Evolutionary conservation across 1,284 basidiomycete genomes (phyloP).

Genomic region (Sutorius eximius): DNA sequence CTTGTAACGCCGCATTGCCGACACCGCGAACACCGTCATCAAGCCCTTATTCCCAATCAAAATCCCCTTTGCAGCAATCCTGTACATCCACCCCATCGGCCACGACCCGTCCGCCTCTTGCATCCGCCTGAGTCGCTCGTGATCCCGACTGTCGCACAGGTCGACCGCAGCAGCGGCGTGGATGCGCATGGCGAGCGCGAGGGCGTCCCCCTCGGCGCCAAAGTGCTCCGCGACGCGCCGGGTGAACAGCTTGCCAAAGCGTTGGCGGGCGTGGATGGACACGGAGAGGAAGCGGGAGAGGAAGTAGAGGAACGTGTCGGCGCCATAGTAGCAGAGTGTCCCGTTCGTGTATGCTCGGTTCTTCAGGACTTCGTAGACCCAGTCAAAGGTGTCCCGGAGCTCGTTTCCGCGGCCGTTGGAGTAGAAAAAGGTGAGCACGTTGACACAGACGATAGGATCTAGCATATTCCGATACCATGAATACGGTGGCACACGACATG

Average conservation of each 20-base stretch:
- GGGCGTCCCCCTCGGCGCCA: constrained; percentile 20
- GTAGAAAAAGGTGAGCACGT: constrained; percentile 25
- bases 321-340: constrained; percentile 20
- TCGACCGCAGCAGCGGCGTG: constrained; percentile 15
- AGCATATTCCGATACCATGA: background rate
- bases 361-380: constrained; percentile 23
- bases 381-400: constrained; percentile 23
- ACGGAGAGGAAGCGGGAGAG: constrained; percentile 21
- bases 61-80: background rate
- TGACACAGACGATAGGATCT: constrained; percentile 24
- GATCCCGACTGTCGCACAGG: constrained; percentile 16
- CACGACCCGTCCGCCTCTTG: constrained; percentile 25
- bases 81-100: constrained; percentile 25
- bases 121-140: constrained; percentile 19
- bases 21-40: constrained; percentile 25
- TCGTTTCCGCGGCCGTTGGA: constrained; percentile 22
- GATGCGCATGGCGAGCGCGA: constrained; percentile 25
- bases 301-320: constrained; percentile 24
- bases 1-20: constrained; percentile 16
- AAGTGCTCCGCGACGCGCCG: constrained; percentile 21
- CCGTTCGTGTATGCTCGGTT: constrained; percentile 24
- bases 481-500: background rate
- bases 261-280: constrained; percentile 19
- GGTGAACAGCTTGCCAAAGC: constrained; percentile 16
- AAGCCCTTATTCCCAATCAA: constrained; percentile 21